phyloP scores from a whole-genome alignment of 2,329 filamentous ascomycete species.

The Tolypocladium cylindrosporum region DNA sequence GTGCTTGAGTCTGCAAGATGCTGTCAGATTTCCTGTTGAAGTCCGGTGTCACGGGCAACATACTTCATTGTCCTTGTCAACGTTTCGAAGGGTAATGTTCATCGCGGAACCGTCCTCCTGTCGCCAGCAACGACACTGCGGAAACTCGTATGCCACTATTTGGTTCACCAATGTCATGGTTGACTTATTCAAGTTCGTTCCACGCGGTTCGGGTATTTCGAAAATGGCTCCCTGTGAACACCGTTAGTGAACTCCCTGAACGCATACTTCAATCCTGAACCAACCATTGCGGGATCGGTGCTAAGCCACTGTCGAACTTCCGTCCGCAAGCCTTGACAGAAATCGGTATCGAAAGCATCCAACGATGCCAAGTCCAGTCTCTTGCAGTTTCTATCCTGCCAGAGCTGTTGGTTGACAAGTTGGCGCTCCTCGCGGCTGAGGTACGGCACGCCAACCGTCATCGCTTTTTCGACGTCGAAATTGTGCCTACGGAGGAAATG shows the following conservation, averaged over 20 bases:
- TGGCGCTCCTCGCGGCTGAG: slow-evolving; percentile 12
- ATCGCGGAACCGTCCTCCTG: slow-evolving; percentile 9
- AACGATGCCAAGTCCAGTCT: too few relatives aligned
- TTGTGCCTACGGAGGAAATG: slow-evolving; percentile 16
- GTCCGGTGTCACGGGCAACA: background rate
- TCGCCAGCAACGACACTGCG: background rate
- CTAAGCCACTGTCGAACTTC: background rate
- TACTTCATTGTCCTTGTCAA: background rate
- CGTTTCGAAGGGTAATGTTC: slow-evolving; percentile 13
- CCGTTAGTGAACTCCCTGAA: too few relatives aligned
- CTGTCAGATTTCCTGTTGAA: too few relatives aligned
- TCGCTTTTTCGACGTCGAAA: slow-evolving; percentile 14
- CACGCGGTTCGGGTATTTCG: background rate
- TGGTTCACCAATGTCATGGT: background rate
- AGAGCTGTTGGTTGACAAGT: background rate
- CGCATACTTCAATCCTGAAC: background rate
- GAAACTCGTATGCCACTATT: background rate
- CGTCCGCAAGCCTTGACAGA: background rate
- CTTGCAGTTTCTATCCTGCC: too few relatives aligned
- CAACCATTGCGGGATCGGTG: background rate
- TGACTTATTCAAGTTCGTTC: background rate
- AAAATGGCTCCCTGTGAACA: background rate
- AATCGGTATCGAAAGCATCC: background rate
- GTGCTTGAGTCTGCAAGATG: background rate
- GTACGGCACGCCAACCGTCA: slow-evolving; percentile 19